Percentiles rank a stretch among this genome's conserved stretches.
These are phyloP conservation scores for Suhomyces coccinellae DNA, from an alignment of 1,139 yeast genomes.

Conservation along the genomic window DNA sequence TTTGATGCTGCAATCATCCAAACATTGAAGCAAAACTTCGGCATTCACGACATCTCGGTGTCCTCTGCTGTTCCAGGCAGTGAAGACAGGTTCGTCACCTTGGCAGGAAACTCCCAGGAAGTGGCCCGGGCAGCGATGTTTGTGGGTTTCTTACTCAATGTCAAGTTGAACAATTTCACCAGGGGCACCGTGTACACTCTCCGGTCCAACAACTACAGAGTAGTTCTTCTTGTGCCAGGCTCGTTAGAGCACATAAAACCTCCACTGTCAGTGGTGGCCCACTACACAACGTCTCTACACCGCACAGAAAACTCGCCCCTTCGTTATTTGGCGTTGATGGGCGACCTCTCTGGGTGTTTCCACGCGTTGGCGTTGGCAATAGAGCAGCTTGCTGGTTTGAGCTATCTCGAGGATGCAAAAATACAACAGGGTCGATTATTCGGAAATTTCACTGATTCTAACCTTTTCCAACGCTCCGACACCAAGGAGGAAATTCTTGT, in stretches of 20 bases:
- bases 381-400: neutral
- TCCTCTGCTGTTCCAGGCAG: conserved; percentile 27
- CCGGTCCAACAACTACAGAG: conserved; percentile 31
- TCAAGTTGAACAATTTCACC: conserved; percentile 27
- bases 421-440: conserved; percentile 21
- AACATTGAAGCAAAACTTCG: conserved; percentile 20
- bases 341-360: conserved; percentile 7
- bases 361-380: conserved; percentile 1
- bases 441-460: conserved; percentile 29
- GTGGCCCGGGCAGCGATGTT: conserved; percentile 27
- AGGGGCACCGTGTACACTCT: conserved; percentile 26
- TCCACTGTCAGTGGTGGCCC: neutral
- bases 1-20: conserved; percentile 19
- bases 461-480: conserved; percentile 25
- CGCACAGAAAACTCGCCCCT: neutral
- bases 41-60: conserved; percentile 22
- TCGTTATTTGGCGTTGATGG: neutral
- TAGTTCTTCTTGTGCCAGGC: conserved; percentile 1
- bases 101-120: conserved; percentile 27
- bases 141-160: conserved; percentile 24
- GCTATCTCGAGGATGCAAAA: conserved; percentile 7
- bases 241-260: neutral
- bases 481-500: conserved; percentile 18
- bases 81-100: conserved; percentile 29
- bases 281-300: neutral